These are phyloP conservation scores for Ampelocalamus luodianensis DNA, from an alignment of 176 grass and related monocot genomes.

Conservation along the genomic window DNA sequence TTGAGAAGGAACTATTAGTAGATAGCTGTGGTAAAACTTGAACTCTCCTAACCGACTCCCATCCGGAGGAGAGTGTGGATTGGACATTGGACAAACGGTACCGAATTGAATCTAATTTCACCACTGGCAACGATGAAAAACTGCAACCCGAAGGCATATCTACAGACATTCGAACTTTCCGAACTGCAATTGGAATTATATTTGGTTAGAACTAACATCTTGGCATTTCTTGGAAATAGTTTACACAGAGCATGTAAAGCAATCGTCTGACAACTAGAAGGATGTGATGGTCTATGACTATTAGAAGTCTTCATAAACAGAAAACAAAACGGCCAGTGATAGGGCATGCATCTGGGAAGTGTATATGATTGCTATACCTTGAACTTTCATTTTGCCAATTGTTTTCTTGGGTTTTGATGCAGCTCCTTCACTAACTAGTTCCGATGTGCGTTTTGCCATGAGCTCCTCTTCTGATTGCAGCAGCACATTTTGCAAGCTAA, in stretches of 20 bases:
- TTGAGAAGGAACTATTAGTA: conserved; percentile 81
- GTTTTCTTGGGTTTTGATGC: conserved; percentile 89
- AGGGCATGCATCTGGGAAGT: conserved; percentile 2
- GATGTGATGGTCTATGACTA: conserved; percentile 5
- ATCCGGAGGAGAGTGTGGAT: conserved; percentile 75
- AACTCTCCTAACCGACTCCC: conserved; percentile 85
- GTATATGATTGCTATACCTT: conserved; percentile 62
- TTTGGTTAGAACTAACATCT: conserved; percentile 37
- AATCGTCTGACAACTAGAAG: conserved; percentile 2
- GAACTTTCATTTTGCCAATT: conserved; percentile 97
- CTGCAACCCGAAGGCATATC: conserved; percentile 94
- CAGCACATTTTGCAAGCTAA: conserved; percentile 85
- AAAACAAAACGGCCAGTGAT: background rate
- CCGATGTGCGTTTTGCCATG: conserved; percentile 71
- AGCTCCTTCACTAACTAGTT: conserved; percentile 81
- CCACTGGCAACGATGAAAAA: conserved; percentile 75
- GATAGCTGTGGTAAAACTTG: conserved; percentile 74
- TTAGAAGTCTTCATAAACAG: conserved; percentile 22
- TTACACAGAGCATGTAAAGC: background rate
- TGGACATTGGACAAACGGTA: conserved; percentile 81
- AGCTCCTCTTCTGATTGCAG: conserved; percentile 97
- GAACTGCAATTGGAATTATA: conserved; percentile 68
- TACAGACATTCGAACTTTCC: conserved; percentile 90
- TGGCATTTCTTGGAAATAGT: conserved; percentile 4
- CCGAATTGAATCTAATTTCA: conserved; percentile 77